A percentile compares a stretch with the other conserved stretches of the same genome.
phyloP scores from a whole-genome alignment of 2,329 filamentous ascomycete species.

The Aureobasidium sp. region DNA sequence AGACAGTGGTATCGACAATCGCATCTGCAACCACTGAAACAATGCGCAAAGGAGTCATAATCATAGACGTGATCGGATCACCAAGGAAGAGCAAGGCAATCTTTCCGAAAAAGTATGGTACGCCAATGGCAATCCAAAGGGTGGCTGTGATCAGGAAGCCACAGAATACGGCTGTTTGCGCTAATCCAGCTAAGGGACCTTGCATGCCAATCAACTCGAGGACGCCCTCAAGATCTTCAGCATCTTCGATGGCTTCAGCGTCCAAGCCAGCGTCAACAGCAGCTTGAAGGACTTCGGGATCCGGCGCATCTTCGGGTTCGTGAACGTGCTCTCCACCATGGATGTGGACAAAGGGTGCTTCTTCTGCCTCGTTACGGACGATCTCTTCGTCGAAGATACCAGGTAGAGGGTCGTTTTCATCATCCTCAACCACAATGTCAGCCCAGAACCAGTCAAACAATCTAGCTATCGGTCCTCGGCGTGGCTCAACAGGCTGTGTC shows the following conservation, averaged over 20 bases:
- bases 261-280: slow-evolving; percentile 65
- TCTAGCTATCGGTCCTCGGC: slow-evolving; percentile 12
- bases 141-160: slow-evolving; percentile 82
- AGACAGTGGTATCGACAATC: slow-evolving; percentile 66
- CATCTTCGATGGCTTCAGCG: slow-evolving; percentile 66
- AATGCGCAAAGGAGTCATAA: slow-evolving; percentile 64
- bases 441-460: slow-evolving; percentile 44
- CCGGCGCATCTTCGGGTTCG: slow-evolving; percentile 41
- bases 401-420: slow-evolving; percentile 20
- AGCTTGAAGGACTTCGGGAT: slow-evolving; percentile 56
- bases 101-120: slow-evolving; percentile 89
- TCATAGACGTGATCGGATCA: slow-evolving; percentile 61
- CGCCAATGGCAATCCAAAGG: slow-evolving; percentile 75
- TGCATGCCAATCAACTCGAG: slow-evolving; percentile 96
- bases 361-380: slow-evolving; percentile 52
- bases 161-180: slow-evolving; percentile 95
- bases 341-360: slow-evolving; percentile 52
- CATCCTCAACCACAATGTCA: slow-evolving; percentile 32
- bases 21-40: slow-evolving; percentile 70
- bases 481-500: background rate
- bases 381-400: slow-evolving; percentile 48
- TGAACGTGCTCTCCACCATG: slow-evolving; percentile 18
- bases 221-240: slow-evolving; percentile 91
- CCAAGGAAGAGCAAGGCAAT: slow-evolving; percentile 71
- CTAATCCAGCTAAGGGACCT: slow-evolving; percentile 77